Percentiles rank a stretch among this genome's conserved stretches.
These are phyloP conservation scores for Rhodomyrtus psidioides DNA, from an alignment of 441 rosid species.

Conservation along the genomic window DNA sequence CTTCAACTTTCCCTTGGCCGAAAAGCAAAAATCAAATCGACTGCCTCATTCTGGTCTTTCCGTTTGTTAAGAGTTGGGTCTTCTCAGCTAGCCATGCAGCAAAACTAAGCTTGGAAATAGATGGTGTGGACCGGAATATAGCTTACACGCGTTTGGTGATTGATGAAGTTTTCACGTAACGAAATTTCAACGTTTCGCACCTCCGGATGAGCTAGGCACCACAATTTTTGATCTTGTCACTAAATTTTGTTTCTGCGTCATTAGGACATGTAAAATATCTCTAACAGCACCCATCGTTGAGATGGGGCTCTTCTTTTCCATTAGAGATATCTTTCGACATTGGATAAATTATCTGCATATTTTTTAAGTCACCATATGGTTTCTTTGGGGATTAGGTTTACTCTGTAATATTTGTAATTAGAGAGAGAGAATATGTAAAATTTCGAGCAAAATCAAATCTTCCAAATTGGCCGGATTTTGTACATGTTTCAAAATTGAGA, in stretches of 20 bases:
- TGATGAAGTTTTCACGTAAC: not conserved
- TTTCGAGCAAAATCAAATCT: not conserved
- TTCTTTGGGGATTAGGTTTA: not conserved
- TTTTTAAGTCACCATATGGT: not conserved
- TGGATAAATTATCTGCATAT: not conserved
- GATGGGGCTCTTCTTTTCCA: not conserved
- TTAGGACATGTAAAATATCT: not conserved
- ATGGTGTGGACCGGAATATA: not conserved
- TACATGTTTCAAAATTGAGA: not conserved
- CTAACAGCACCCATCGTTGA: not conserved
- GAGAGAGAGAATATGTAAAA: not conserved
- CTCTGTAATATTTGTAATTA: not conserved
- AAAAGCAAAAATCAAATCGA: not conserved
- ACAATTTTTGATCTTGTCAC: not conserved
- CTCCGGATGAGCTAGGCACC: not conserved
- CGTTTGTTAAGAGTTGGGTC: not conserved
- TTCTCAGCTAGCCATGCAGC: not conserved
- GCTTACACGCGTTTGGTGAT: not conserved
- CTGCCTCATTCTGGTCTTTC: not conserved
- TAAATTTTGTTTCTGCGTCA: not conserved
- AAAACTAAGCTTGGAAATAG: not conserved
- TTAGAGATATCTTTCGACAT: not conserved
- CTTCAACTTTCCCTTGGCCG: not conserved
- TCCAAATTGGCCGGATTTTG: not conserved
- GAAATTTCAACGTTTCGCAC: not conserved